phyloP scores from a whole-genome alignment of 2,329 filamentous ascomycete species.

The Geosmithia flava region DNA sequence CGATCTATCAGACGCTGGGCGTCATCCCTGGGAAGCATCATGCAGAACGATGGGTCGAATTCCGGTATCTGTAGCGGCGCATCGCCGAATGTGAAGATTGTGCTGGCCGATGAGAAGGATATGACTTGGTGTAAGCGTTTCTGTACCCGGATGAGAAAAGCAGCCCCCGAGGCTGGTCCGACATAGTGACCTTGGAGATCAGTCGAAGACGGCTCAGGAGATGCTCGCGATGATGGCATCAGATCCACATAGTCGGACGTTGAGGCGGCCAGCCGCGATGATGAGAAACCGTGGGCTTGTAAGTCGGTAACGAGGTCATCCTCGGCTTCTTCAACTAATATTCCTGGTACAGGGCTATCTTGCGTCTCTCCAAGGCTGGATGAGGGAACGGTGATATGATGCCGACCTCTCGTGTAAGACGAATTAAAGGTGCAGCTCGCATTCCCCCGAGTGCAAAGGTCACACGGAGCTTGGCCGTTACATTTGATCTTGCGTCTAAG shows the following conservation, averaged over 20 bases:
- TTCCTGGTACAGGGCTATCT: background rate
- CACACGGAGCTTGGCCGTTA: background rate
- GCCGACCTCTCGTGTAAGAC: background rate
- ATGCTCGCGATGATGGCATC: background rate
- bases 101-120: conserved; percentile 17
- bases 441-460: background rate
- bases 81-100: conserved; percentile 36
- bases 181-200: conserved; percentile 10
- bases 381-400: background rate
- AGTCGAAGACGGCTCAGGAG: conserved; percentile 8
- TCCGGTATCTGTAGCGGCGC: conserved; percentile 27
- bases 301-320: too few relatives aligned
- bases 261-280: background rate
- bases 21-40: background rate
- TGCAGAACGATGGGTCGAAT: background rate
- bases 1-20: conserved; percentile 11
- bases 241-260: background rate
- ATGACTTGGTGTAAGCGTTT: conserved; percentile 15
- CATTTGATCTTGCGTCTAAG: background rate
- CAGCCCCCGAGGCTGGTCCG: conserved; percentile 8
- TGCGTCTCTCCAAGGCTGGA: background rate
- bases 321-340: too few relatives aligned
- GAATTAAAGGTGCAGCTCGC: background rate
- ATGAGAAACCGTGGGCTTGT: too few relatives aligned
- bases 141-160: conserved; percentile 8